Evolutionary conservation across 108 stramenopile genomes (phyloP).

Genomic region (Parmales sp.): DNA sequence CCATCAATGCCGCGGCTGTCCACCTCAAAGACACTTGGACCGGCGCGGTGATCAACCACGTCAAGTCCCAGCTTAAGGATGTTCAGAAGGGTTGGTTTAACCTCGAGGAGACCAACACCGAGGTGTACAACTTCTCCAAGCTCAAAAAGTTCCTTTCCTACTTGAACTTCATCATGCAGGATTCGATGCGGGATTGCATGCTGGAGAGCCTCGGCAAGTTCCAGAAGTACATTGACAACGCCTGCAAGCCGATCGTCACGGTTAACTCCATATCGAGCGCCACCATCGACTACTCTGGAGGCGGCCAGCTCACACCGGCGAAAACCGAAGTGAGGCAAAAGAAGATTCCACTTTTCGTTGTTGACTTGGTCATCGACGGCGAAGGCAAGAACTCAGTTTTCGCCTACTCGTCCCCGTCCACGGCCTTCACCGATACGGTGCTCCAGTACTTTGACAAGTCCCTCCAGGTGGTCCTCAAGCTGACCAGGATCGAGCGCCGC

Average conservation of each 20-base stretch:
- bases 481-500: slow-evolving; percentile 37
- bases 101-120: slow-evolving; percentile 16
- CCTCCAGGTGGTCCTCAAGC: slow-evolving; percentile 9
- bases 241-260: slow-evolving; percentile 25
- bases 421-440: background rate
- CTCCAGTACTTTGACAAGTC: slow-evolving; percentile 17
- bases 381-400: background rate
- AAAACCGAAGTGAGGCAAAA: background rate
- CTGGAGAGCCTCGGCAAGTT: slow-evolving; percentile 15
- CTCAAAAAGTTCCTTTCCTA: slow-evolving; percentile 19
- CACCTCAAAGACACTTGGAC: slow-evolving; percentile 18
- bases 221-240: slow-evolving; percentile 19
- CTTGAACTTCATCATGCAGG: slow-evolving; percentile 29
- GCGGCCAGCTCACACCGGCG: background rate
- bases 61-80: slow-evolving; percentile 31
- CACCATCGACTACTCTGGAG: background rate
- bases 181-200: slow-evolving; percentile 15
- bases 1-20: slow-evolving; percentile 15
- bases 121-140: slow-evolving; percentile 20
- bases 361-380: background rate
- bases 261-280: background rate
- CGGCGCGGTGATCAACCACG: background rate
- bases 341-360: background rate
- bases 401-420: background rate
- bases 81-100: slow-evolving; percentile 43